phyloP scores from a whole-genome alignment of 2,329 filamentous ascomycete genomes.

The Colletotrichum siamense region DNA sequence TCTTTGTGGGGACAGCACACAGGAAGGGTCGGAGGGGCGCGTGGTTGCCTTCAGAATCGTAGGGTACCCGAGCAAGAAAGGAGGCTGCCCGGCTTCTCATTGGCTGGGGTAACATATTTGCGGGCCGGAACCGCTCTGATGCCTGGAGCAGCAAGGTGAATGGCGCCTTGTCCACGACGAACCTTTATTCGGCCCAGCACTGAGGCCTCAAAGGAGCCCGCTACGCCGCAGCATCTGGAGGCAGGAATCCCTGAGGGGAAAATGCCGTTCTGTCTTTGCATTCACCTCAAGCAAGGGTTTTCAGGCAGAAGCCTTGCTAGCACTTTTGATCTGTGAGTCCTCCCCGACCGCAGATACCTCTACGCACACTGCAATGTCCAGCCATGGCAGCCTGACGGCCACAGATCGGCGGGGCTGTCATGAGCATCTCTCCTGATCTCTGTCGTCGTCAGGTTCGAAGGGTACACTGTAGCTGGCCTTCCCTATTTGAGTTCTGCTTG shows the following conservation, averaged over 20 bases:
- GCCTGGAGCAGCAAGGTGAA: conserved; percentile 7
- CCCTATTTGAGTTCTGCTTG: background rate
- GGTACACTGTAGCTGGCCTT: background rate
- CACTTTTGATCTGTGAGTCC: background rate
- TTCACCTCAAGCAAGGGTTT: background rate
- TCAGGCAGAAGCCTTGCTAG: background rate
- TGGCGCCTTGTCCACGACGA: background rate
- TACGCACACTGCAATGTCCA: background rate
- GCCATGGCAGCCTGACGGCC: background rate
- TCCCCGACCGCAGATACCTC: background rate
- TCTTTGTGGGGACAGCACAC: background rate
- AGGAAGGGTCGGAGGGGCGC: background rate
- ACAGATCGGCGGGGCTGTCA: background rate
- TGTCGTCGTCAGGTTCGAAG: background rate
- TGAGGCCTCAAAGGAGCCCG: background rate
- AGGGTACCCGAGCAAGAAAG: background rate
- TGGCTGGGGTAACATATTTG: background rate
- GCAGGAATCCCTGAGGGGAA: background rate
- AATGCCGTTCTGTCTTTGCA: background rate
- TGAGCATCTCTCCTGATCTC: background rate
- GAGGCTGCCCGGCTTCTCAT: background rate
- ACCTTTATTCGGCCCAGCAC: background rate
- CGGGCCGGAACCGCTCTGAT: background rate
- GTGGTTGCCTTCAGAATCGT: background rate
- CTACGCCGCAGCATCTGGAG: background rate